Percentiles rank a stretch among this genome's conserved stretches.
Conservation (phyloP, 768 basidiomycete species). For the Lactifluus pinguis region DNA sequence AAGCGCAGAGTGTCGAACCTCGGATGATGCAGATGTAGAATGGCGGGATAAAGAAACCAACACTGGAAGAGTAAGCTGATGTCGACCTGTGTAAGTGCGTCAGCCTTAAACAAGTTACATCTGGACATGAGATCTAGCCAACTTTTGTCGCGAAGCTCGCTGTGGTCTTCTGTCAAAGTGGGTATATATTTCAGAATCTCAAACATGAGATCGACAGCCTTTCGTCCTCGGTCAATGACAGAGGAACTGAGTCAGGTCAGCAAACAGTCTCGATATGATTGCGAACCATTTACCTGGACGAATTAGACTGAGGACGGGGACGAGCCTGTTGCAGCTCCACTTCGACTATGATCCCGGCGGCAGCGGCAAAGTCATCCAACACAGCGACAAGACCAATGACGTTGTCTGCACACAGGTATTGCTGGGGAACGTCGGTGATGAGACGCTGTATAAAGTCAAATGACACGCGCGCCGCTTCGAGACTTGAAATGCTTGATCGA, state of each 20-base stretch:
- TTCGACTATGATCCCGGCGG: conserved; percentile 54
- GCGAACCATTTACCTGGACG: conserved; percentile 38
- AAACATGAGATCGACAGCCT: conserved; percentile 73
- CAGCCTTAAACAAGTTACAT: background rate
- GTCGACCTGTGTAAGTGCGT: background rate
- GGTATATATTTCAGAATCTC: conserved; percentile 61
- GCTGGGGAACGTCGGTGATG: conserved; percentile 50
- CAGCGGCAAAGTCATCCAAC: conserved; percentile 78
- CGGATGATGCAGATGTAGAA: conserved; percentile 11
- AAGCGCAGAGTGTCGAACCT: conserved; percentile 40
- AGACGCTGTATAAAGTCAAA: conserved; percentile 70
- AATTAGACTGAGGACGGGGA: conserved; percentile 39
- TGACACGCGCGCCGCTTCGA: conserved; percentile 79
- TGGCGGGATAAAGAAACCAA: conserved; percentile 15
- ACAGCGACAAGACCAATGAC: conserved; percentile 70
- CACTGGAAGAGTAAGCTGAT: conserved; percentile 16
- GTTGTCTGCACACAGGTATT: conserved; percentile 66
- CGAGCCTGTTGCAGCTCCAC: conserved; percentile 46
- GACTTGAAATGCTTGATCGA: conserved; percentile 74
- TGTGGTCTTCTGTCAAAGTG: conserved; percentile 42
- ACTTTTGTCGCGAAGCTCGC: conserved; percentile 35
- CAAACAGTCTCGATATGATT: conserved; percentile 3
- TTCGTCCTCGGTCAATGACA: conserved; percentile 68
- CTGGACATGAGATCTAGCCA: background rate
- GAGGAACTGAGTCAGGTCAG: conserved; percentile 45